These are phyloP conservation scores for Rhodotorula kratochvilovae DNA, from an alignment of 768 basidiomycete genomes.

Conservation along the genomic window DNA sequence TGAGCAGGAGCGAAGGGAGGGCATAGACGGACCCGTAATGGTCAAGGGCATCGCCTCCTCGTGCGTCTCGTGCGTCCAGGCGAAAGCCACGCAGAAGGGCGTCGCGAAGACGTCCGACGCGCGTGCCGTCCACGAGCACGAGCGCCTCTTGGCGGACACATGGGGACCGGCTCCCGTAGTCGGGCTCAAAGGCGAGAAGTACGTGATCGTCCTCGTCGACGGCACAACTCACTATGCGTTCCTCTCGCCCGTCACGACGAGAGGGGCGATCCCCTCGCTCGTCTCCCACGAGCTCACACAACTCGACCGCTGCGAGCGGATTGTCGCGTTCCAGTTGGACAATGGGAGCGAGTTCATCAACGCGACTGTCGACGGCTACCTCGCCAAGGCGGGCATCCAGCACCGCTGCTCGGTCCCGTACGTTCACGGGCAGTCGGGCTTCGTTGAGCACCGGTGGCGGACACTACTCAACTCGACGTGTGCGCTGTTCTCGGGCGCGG, in stretches of 20 bases:
- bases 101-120: too few relatives aligned
- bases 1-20: too few relatives aligned
- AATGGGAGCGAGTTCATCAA: slow-evolving; percentile 5
- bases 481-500: neutral
- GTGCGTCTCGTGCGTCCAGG: too few relatives aligned
- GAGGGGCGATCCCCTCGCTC: too few relatives aligned
- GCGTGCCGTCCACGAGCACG: neutral
- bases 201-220: neutral
- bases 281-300: too few relatives aligned
- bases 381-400: neutral
- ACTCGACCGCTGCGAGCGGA: too few relatives aligned
- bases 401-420: neutral
- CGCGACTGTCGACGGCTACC: neutral
- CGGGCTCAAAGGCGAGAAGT: neutral
- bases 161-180: neutral
- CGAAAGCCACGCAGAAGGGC: too few relatives aligned
- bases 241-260: too few relatives aligned
- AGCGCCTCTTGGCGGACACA: neutral
- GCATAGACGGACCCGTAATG: too few relatives aligned
- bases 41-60: too few relatives aligned
- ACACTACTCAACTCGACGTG: slow-evolving; percentile 6
- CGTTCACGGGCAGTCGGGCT: slow-evolving; percentile 18
- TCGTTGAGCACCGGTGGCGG: slow-evolving; percentile 21
- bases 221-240: neutral
- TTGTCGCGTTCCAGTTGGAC: too few relatives aligned